These are phyloP conservation scores for Drechslerella coelobrocha DNA, from an alignment of 2,329 filamentous ascomycete species.

Conservation along the genomic window DNA sequence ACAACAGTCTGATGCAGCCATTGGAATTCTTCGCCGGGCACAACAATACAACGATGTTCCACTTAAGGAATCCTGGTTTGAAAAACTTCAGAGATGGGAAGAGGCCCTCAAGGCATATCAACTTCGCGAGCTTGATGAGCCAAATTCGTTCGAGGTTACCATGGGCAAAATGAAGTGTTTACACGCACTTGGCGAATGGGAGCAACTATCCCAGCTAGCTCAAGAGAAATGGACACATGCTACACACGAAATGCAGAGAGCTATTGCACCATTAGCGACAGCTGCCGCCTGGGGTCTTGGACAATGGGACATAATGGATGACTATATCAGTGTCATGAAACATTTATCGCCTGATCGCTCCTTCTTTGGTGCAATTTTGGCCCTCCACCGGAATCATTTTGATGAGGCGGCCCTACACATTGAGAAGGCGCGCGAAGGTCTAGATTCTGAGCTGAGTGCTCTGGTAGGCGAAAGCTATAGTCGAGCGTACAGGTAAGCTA, in stretches of 20 bases:
- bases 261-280: conserved; percentile 90
- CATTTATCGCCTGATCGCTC: conserved; percentile 89
- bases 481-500: conserved; percentile 75
- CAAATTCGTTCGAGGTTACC: conserved; percentile 83
- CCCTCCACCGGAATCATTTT: conserved; percentile 94
- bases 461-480: conserved; percentile 99
- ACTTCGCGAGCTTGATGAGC: conserved; percentile 74
- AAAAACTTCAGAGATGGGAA: conserved; percentile 97
- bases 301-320: conserved; percentile 99
- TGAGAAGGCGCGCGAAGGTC: conserved; percentile 85
- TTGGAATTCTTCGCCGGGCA: conserved; percentile 94
- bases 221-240: conserved; percentile 91
- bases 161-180: conserved; percentile 99
- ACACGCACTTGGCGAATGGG: conserved; percentile 97
- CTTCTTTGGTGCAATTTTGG: conserved; percentile 95
- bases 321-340: conserved; percentile 94
- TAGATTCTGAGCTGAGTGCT: conserved; percentile 94
- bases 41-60: conserved; percentile 96
- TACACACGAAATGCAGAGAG: conserved; percentile 81
- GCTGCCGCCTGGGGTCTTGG: conserved; percentile 95
- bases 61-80: conserved; percentile 97
- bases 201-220: conserved; percentile 83
- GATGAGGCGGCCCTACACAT: conserved; percentile 88
- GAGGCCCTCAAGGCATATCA: conserved; percentile 93
- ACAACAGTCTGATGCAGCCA: conserved; percentile 96